phyloP scores from a whole-genome alignment of 768 basidiomycete genomes.

The Tylopilus intermedius region DNA sequence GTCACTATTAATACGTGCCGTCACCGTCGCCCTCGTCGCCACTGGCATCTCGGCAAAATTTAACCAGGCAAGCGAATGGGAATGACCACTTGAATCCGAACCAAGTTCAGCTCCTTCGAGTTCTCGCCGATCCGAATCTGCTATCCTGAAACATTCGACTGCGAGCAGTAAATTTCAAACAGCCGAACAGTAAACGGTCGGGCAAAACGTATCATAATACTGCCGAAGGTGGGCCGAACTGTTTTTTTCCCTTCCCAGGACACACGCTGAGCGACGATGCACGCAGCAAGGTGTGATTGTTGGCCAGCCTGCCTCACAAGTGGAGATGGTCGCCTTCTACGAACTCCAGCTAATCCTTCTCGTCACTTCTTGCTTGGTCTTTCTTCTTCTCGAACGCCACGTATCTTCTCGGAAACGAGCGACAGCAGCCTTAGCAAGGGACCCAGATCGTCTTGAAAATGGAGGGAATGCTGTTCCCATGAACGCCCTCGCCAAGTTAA shows the following conservation, averaged over 20 bases:
- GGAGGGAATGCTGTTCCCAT: conserved; percentile 22
- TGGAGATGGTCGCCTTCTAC: conserved; percentile 34
- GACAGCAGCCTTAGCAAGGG: conserved; percentile 18
- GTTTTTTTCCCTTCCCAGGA: not conserved
- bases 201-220: not conserved
- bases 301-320: not conserved
- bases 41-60: conserved; percentile 3
- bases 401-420: conserved; percentile 24
- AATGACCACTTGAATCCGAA: conserved; percentile 5
- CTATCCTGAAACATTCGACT: not conserved
- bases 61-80: conserved; percentile 2
- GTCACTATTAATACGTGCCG: not conserved
- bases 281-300: not conserved
- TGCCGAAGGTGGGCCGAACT: conserved; percentile 8
- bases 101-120: not conserved
- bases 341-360: conserved; percentile 38
- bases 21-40: conserved; percentile 2
- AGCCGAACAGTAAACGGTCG: not conserved
- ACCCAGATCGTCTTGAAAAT: conserved; percentile 29
- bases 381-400: conserved; percentile 34
- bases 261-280: not conserved
- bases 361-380: conserved; percentile 29
- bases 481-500: conserved; percentile 30
- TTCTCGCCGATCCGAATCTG: not conserved
- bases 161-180: not conserved